phyloP scores from a whole-genome alignment of 371 early-diverging fungal species.

The Syncephalis plumigaleata region DNA sequence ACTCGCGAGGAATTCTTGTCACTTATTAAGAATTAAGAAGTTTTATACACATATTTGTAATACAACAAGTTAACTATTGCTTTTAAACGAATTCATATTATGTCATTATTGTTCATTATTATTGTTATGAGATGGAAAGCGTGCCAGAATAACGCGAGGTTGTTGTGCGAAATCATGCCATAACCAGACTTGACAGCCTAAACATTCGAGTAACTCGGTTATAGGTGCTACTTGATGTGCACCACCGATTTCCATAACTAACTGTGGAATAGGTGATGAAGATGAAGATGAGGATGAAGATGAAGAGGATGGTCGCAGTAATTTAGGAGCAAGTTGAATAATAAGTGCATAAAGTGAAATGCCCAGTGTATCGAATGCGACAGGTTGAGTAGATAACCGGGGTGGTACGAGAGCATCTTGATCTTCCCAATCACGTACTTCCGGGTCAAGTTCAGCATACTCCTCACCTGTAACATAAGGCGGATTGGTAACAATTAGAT shows the following conservation, averaged over 20 bases:
- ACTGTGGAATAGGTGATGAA: conserved; percentile 33
- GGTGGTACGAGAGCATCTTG: conserved; percentile 51
- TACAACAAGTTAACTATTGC: no score
- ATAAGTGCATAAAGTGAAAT: conserved; percentile 4
- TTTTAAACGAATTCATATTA: no score
- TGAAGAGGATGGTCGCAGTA: not conserved
- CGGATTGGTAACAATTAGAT: conserved; percentile 76
- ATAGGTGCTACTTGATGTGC: conserved; percentile 35
- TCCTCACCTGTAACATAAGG: conserved; percentile 73
- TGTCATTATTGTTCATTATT: no score
- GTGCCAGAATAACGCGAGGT: conserved; percentile 29
- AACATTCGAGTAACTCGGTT: conserved; percentile 1
- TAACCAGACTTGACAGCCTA: conserved; percentile 11
- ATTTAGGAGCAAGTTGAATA: not conserved
- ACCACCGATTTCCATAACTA: conserved; percentile 69
- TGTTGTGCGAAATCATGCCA: conserved; percentile 59
- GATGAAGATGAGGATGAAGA: not conserved
- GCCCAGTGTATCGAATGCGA: not conserved
- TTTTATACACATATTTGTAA: not conserved
- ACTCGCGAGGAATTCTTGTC: conserved; percentile 93
- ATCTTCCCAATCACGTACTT: conserved; percentile 79
- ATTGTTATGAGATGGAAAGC: no score
- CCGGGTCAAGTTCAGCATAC: conserved; percentile 36
- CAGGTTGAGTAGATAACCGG: not conserved
- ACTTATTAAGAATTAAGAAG: conserved; percentile 32